A percentile compares a stretch with the other conserved stretches of the same genome.
Conservation (phyloP, 768 basidiomycete genomes). For the Tylopilus felleus region DNA sequence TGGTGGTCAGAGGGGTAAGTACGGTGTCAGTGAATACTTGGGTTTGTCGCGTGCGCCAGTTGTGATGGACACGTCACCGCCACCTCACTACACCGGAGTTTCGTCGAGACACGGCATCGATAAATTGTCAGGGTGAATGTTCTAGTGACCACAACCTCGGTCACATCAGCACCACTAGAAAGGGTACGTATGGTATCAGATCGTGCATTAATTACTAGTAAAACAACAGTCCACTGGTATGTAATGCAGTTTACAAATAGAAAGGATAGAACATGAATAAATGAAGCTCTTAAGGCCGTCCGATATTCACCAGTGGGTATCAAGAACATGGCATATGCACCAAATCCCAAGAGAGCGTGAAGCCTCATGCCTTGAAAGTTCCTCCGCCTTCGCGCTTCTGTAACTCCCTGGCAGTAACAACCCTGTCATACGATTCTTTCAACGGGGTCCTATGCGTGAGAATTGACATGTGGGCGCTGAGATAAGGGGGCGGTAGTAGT, state of each 20-base stretch:
- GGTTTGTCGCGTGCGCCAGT: conserved; percentile 4
- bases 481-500: conserved; percentile 67
- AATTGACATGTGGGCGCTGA: conserved; percentile 68
- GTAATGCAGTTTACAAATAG: conserved; percentile 23
- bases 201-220: conserved; percentile 5
- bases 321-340: conserved; percentile 10
- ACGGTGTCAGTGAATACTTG: not conserved
- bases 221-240: conserved; percentile 17
- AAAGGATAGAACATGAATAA: conserved; percentile 28
- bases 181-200: conserved; percentile 10
- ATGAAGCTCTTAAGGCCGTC: conserved; percentile 13
- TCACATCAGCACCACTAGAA: not conserved
- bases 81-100: conserved; percentile 6
- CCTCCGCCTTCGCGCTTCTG: conserved; percentile 21
- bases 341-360: not conserved
- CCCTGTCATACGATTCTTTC: conserved; percentile 67
- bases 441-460: conserved; percentile 63
- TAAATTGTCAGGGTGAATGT: no score
- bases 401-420: conserved; percentile 51
- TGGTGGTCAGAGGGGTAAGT: conserved; percentile 4
- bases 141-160: not conserved
- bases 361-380: not conserved
- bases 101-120: no score
- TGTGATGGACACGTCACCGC: conserved; percentile 23
- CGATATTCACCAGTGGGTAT: conserved; percentile 20